Base-by-base conservation (phyloP, 179 eudicot genomes). In the Silene noctiflora region DNA sequence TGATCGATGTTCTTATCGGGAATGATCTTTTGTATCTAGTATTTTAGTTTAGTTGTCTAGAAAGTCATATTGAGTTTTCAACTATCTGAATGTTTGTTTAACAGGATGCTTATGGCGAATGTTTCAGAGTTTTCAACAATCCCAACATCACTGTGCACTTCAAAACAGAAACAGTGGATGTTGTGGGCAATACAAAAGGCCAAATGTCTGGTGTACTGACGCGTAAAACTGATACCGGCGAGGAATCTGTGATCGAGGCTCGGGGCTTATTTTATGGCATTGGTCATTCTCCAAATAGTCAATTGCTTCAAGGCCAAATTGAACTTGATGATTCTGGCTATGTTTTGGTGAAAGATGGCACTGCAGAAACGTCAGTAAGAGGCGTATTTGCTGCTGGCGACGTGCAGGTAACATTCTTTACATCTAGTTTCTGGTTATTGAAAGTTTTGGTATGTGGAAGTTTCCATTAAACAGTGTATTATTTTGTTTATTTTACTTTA, bases 21-120 rank as follows among this genome's bases (percentile, higher is more conserved):
- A 61, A 29, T 70, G 46, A 16, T 55, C 51, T 60, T 74, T 25
- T 78, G 73, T 42, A 76, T 70, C 74, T 56, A 51, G 74, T 59
- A 20, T 58, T 70, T 76, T 56, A 70, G 74, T 46, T 42, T 71
- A 78, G 76, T 44, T 71, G 77, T 64, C 76, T 75, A 78, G 76
- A 78, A 76, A 69, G 71, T 29, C 73, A 27, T 76, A 70, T 83
- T 81, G 81, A 88, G 81, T 86, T 89, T 93, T 91, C 93, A 91
- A 91, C 93, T 89, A 81, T 93, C 88, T 93, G 89, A 87, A 88
- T 87, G 92, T 93, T 93, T 93, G 95, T 91, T 92, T 95, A 95
- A 95, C 99, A 95, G 99, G 98, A 88, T 95, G 92, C 81, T 95
- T 95, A 89, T 95, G 95, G 98, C 97, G 99, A 87, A 93, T 93